These are phyloP conservation scores for Beauveria rudraprayagi DNA, from an alignment of 2,329 filamentous ascomycete species.

Conservation along the genomic window DNA sequence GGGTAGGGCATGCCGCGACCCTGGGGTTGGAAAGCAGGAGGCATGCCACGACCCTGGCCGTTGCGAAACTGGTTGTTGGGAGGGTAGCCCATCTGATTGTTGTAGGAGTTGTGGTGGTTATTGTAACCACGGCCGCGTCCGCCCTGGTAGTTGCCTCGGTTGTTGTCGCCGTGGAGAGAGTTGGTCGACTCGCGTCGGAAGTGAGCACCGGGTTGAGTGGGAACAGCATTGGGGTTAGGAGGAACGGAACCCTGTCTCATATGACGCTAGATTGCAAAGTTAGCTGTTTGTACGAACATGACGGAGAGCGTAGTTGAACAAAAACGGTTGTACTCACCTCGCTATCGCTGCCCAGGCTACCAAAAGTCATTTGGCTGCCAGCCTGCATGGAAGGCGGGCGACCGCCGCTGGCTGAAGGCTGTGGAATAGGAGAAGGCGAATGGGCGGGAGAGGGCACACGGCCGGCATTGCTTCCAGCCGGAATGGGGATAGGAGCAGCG, in stretches of 20 bases:
- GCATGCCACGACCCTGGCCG: slow-evolving; percentile 44
- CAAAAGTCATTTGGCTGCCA: slow-evolving; percentile 66
- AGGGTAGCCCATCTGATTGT: slow-evolving; percentile 37
- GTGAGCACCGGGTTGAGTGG: slow-evolving; percentile 60
- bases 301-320: neutral
- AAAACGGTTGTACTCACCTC: slow-evolving; percentile 52
- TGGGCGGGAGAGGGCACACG: slow-evolving; percentile 75
- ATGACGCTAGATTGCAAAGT: slow-evolving; percentile 44
- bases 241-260: slow-evolving; percentile 59
- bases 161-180: slow-evolving; percentile 53
- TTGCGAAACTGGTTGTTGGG: slow-evolving; percentile 36
- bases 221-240: slow-evolving; percentile 52
- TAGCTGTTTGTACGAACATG: slow-evolving; percentile 11
- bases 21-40: slow-evolving; percentile 38
- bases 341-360: slow-evolving; percentile 73
- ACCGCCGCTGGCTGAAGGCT: slow-evolving; percentile 74
- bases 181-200: slow-evolving; percentile 81
- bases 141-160: slow-evolving; percentile 47
- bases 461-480: slow-evolving; percentile 53
- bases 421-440: slow-evolving; percentile 89
- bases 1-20: slow-evolving; percentile 38
- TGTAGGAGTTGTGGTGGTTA: slow-evolving; percentile 30
- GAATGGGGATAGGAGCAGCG: slow-evolving; percentile 54
- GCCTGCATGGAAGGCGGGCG: slow-evolving; percentile 75
- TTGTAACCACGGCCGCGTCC: slow-evolving; percentile 45